Evolutionary conservation across 345 rosid genomes (phyloP).

Genomic region (Pseudoturritis turrita): DNA sequence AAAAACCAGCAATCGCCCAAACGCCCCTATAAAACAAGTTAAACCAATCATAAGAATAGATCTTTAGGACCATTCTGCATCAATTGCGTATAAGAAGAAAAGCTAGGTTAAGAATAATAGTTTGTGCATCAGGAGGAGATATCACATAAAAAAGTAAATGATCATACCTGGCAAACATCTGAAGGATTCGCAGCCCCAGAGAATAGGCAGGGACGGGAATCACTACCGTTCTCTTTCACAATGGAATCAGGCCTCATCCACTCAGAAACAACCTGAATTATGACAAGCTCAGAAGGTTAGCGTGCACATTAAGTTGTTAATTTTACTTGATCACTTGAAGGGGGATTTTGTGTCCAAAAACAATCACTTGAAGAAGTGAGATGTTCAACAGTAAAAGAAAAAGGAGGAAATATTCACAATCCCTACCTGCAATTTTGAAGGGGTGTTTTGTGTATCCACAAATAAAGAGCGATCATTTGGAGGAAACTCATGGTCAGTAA

Average conservation of each 20-base stretch:
- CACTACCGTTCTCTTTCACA: conserved; percentile 54
- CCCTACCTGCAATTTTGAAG: conserved; percentile 84
- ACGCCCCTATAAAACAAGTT: conserved; percentile 64
- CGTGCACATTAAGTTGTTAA: conserved; percentile 3
- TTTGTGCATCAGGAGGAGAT: conserved; percentile 9
- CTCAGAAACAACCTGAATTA: conserved; percentile 80
- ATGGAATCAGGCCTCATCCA: conserved; percentile 97
- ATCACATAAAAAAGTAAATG: conserved; percentile 5
- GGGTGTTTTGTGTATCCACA: conserved; percentile 76
- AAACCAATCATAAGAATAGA: conserved; percentile 3
- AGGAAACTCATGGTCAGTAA: conserved; percentile 98
- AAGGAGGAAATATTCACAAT: conserved; percentile 11
- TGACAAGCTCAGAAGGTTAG: conserved; percentile 28
- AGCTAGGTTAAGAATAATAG: conserved; percentile 6
- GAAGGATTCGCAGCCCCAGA: conserved; percentile 93
- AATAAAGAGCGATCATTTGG: conserved; percentile 88
- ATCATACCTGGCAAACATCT: conserved; percentile 97
- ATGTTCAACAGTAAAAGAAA: conserved; percentile 13
- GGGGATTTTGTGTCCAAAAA: not conserved
- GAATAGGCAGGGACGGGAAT: conserved; percentile 77
- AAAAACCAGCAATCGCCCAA: conserved; percentile 99
- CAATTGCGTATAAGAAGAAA: conserved; percentile 4
- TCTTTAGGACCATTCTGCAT: not conserved
- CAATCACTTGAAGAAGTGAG: not conserved
- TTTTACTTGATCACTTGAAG: conserved; percentile 6